Conservation (phyloP, 352 stramenopile species). For the Thraustochytrium sp. region DNA sequence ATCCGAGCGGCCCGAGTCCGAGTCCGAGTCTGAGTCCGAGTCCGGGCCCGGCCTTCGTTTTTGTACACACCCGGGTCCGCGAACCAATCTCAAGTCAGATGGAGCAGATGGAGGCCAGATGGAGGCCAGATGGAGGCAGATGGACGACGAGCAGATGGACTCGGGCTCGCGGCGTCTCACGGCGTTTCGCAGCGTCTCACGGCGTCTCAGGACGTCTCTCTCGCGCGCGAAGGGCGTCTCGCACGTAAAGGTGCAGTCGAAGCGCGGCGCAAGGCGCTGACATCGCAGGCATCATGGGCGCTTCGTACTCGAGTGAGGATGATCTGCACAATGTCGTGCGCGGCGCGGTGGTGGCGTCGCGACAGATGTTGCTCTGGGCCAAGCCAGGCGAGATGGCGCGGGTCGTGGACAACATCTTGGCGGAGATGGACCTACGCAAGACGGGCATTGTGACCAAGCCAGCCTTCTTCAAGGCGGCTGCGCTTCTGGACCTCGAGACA, state of each 20-base stretch:
- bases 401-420: background rate
- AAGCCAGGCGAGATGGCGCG: constrained; percentile 13
- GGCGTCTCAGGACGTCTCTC: no score
- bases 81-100: background rate
- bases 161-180: no score
- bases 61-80: background rate
- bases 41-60: no score
- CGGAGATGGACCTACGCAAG: background rate
- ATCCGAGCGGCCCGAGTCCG: no score
- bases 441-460: background rate
- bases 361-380: background rate
- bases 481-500: constrained; percentile 8
- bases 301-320: constrained; percentile 1
- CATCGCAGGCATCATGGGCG: background rate
- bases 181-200: no score
- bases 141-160: no score
- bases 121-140: no score
- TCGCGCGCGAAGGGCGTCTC: no score
- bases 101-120: background rate
- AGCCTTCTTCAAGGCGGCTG: constrained; percentile 18
- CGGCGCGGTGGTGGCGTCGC: constrained; percentile 1
- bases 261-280: background rate
- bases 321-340: background rate
- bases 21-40: no score
- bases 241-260: background rate